Evolutionary conservation across 2,329 filamentous ascomycete genomes (phyloP).

Genomic region (Monilinia aucupariae): DNA sequence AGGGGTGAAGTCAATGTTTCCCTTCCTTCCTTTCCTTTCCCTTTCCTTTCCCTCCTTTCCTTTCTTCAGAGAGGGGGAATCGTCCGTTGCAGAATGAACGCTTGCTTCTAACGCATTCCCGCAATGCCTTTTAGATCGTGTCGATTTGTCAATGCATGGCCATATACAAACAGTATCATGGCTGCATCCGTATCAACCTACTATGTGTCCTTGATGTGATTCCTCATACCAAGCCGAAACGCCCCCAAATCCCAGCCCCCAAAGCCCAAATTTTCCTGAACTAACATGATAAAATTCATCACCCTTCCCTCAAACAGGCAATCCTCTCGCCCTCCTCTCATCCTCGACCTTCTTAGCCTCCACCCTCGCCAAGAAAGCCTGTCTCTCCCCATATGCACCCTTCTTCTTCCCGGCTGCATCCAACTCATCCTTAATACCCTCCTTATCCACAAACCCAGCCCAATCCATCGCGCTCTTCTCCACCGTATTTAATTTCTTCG

Average conservation of each 20-base stretch:
- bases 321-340: conserved; percentile 46
- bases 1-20: not conserved
- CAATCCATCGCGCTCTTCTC: conserved; percentile 71
- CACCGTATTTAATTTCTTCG: conserved; percentile 63
- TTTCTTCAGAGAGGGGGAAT: not conserved
- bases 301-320: conserved; percentile 15
- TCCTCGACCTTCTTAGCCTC: conserved; percentile 59
- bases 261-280: not conserved
- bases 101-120: too few species aligned
- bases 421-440: conserved; percentile 65
- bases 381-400: conserved; percentile 54
- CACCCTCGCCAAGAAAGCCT: conserved; percentile 62
- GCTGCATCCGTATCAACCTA: not conserved
- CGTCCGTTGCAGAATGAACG: not conserved
- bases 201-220: not conserved
- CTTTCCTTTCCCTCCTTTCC: too few species aligned
- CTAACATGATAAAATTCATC: not conserved
- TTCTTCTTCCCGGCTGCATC: conserved; percentile 60
- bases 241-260: not conserved
- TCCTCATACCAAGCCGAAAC: not conserved
- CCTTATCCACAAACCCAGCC: conserved; percentile 66
- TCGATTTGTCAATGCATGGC: not conserved
- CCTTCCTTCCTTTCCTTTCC: not conserved
- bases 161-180: not conserved
- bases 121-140: too few species aligned